Evolutionary conservation across 345 rosid species (phyloP).

Genomic region (Pistacia atlantica): DNA sequence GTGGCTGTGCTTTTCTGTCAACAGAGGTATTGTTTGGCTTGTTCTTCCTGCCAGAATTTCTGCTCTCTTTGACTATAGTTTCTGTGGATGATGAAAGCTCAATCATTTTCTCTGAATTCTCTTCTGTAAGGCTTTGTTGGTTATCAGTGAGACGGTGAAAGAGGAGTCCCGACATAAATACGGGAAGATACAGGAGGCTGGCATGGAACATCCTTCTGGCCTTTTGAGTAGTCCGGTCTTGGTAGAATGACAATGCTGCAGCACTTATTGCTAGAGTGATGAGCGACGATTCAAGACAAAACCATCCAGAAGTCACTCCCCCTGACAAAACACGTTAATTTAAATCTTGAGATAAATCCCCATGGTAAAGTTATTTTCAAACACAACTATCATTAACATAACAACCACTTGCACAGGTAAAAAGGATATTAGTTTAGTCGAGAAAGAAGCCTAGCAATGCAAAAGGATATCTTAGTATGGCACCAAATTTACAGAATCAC

Average conservation of each 20-base stretch:
- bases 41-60: conserved; percentile 10
- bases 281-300: conserved; percentile 13
- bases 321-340: background rate
- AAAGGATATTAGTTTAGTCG: background rate
- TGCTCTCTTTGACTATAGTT: conserved; percentile 14
- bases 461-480: background rate
- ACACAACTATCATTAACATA: background rate
- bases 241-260: conserved; percentile 79
- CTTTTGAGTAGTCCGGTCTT: conserved; percentile 59
- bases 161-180: conserved; percentile 10
- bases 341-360: background rate
- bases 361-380: background rate
- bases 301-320: conserved; percentile 15
- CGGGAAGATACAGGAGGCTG: conserved; percentile 77
- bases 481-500: too few species aligned
- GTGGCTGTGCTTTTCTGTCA: conserved; percentile 45
- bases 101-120: background rate
- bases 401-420: background rate
- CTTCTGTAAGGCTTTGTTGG: conserved; percentile 23
- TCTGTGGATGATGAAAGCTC: conserved; percentile 30
- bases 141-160: background rate
- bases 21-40: conserved; percentile 12
- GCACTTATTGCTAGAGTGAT: conserved; percentile 60
- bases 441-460: background rate
- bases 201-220: conserved; percentile 86